Base-by-base conservation (phyloP, 2,329 filamentous ascomycete genomes). In the Metarhizium rileyi region DNA sequence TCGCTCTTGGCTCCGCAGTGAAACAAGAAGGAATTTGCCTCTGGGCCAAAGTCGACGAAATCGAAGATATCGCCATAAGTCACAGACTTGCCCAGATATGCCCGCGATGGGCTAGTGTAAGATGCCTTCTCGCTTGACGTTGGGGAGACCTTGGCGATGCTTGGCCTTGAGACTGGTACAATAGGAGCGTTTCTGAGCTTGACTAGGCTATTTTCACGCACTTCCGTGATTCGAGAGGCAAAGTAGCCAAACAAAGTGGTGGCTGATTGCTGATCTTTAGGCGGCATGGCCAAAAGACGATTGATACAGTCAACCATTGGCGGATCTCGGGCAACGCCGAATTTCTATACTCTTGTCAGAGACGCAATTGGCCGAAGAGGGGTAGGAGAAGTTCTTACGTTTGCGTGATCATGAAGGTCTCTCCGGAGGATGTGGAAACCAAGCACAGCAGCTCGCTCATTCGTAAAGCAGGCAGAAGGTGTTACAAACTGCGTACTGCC, bases 1-100 rank as follows among this genome's bases (percentile, higher is more conserved):
- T 98, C 91, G 54, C 81, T 83, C 66, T 95, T 96, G 3, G 90
- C 91, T 9, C 93, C 93, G 55, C 90, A 88, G 54, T 87, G 87
- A 58, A 90, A 80, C 18, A 98, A 70, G 60, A 98, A 98, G 0
- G 86, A 75, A 60, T 97, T 97, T 2, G 88, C 91, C 62, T 91
- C 83, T 30, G 76, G 71, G 0, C 91, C 90, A 69, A 96, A 98
- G 63, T 97, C 87, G 14, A 97, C 90, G 66, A 96, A 98, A 63
- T 97, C 90, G 57, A 98, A 95, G 28, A 98, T 94, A 28, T 95
- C 87, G 10, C 81, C 86, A 59, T 94, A 98, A 7, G 74, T 75
- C 2, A 70, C 64, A 5, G 77, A 81, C 26, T 56, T 83, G 8
- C 93, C 93, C 2, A 98, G 74, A 63, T 95, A 98, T 54, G 86